Evolutionary conservation across 495 filamentous ascomycete species (phyloP).

Genomic region (Trichoderma erinaceum): DNA sequence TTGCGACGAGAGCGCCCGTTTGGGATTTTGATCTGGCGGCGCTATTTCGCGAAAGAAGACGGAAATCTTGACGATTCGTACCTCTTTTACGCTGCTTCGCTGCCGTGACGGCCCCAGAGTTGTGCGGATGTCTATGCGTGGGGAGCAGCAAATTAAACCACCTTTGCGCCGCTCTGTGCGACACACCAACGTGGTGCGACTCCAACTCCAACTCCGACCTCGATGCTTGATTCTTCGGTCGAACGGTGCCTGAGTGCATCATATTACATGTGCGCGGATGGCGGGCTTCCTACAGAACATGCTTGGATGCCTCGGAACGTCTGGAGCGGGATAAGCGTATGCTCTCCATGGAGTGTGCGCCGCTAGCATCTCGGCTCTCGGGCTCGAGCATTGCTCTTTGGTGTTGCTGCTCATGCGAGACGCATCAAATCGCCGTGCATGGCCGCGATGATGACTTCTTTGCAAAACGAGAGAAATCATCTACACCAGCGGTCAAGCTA

Average conservation of each 20-base stretch:
- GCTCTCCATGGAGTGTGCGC: too few relatives aligned
- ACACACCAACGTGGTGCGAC: background rate
- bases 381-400: too few relatives aligned
- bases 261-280: background rate
- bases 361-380: too few relatives aligned
- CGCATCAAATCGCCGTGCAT: too few relatives aligned
- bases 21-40: background rate
- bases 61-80: background rate
- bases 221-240: background rate
- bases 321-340: background rate
- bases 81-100: too few relatives aligned
- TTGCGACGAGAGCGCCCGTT: background rate
- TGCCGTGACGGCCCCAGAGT: background rate
- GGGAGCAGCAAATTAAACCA: background rate
- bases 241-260: background rate
- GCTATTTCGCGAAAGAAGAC: background rate
- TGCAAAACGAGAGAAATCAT: too few relatives aligned
- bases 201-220: background rate
- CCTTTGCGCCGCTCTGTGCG: background rate
- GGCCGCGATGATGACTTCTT: too few relatives aligned
- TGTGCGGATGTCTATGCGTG: background rate
- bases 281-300: background rate
- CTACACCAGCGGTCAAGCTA: too few relatives aligned
- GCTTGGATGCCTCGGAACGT: background rate
- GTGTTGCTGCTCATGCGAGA: too few relatives aligned